Evolutionary conservation across 192 early-diverging fungal species (phyloP).

Genomic region (Podila minutissima): DNA sequence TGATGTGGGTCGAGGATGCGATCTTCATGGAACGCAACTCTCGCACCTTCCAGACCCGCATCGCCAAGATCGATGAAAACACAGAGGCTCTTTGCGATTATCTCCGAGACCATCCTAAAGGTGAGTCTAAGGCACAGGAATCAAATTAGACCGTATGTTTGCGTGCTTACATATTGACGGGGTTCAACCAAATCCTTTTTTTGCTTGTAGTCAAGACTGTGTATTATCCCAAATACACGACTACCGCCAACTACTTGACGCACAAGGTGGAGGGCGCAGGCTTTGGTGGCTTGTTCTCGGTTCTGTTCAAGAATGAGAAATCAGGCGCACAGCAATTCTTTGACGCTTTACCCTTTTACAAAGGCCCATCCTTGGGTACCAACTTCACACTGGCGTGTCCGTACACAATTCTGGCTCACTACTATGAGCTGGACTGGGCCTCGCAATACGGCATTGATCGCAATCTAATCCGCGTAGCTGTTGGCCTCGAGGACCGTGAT

Average conservation of each 20-base stretch:
- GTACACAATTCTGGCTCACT: conserved; percentile 97
- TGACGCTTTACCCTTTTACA: conserved; percentile 82
- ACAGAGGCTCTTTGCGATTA: conserved; percentile 82
- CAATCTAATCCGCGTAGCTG: conserved; percentile 85
- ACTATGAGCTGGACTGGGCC: conserved; percentile 94
- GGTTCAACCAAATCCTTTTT: not conserved
- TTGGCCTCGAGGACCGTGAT: conserved; percentile 85
- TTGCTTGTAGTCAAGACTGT: conserved; percentile 68
- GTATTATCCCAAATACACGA: conserved; percentile 88
- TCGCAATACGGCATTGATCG: conserved; percentile 77
- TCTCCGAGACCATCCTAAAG: conserved; percentile 74
- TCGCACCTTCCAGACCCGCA: conserved; percentile 81
- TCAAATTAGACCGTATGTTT: no score
- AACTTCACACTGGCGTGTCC: conserved; percentile 96
- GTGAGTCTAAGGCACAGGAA: conserved; percentile 39
- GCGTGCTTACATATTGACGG: not conserved
- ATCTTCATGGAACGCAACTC: conserved; percentile 97
- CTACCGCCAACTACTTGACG: conserved; percentile 72
- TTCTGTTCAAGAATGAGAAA: conserved; percentile 71
- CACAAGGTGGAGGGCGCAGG: conserved; percentile 72
- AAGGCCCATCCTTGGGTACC: conserved; percentile 96
- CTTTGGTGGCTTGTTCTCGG: conserved; percentile 90
- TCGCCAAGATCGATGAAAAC: conserved; percentile 79
- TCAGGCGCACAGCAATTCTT: conserved; percentile 74
- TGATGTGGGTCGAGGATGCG: conserved; percentile 92